These are phyloP conservation scores for Tardiomyces digboiensis DNA, from an alignment of 1,139 yeast genomes.

Conservation along the genomic window DNA sequence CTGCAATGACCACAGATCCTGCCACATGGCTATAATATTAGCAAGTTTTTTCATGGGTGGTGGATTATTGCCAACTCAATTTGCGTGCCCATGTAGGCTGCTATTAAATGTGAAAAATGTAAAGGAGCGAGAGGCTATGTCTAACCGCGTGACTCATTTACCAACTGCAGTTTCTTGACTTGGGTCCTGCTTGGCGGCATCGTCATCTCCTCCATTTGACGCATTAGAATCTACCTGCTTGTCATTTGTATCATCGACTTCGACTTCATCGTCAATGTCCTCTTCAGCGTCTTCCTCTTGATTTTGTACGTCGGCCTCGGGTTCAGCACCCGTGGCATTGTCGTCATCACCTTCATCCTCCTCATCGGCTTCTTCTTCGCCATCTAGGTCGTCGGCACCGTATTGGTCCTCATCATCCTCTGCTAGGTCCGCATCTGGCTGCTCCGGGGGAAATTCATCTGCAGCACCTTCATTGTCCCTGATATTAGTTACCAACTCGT, in stretches of 20 bases:
- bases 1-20: too few relatives aligned
- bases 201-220: slow-evolving; percentile 6
- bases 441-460: slow-evolving; percentile 74
- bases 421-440: slow-evolving; percentile 45
- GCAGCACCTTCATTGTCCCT: slow-evolving; percentile 39
- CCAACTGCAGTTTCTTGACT: too few relatives aligned
- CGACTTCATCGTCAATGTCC: slow-evolving; percentile 17
- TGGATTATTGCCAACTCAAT: too few relatives aligned
- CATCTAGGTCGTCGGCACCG: slow-evolving; percentile 30
- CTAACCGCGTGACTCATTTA: too few relatives aligned
- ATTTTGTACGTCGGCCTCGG: slow-evolving; percentile 20
- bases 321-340: slow-evolving; percentile 24
- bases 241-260: slow-evolving; percentile 15
- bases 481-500: too few relatives aligned
- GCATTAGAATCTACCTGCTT: slow-evolving; percentile 8
- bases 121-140: too few relatives aligned
- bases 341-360: slow-evolving; percentile 30
- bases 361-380: slow-evolving; percentile 26
- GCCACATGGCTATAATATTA: too few relatives aligned
- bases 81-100: too few relatives aligned
- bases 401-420: slow-evolving; percentile 31
- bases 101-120: too few relatives aligned
- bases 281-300: slow-evolving; percentile 23
- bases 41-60: too few relatives aligned
- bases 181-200: too few relatives aligned